Percentiles rank a stretch among this genome's conserved stretches.
These are phyloP conservation scores for Cupressus sempervirens DNA, from an alignment of 75 land plant species.

Conservation along the genomic window DNA sequence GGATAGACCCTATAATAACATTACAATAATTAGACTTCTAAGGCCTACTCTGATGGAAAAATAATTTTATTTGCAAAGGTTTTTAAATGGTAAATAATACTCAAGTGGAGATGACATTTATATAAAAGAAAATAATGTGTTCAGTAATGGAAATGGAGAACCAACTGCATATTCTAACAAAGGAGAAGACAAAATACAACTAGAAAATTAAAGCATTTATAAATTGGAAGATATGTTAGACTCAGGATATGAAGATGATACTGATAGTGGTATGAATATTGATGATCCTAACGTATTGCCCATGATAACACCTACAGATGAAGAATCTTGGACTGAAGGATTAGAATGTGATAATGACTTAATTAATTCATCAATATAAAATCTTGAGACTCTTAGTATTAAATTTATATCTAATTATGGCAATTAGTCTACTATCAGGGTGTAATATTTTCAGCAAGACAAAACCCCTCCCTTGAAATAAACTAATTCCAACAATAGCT, in stretches of 20 bases:
- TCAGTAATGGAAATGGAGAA: no score
- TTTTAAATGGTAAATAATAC: constrained; percentile 38
- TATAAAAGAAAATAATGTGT: constrained; percentile 27
- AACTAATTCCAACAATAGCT: no score
- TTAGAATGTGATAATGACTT: constrained; percentile 22
- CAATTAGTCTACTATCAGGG: constrained; percentile 39
- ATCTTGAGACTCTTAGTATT: constrained; percentile 54
- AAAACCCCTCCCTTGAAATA: no score
- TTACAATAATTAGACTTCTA: constrained; percentile 67
- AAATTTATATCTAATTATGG: constrained; percentile 72
- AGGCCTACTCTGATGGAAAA: constrained; percentile 66
- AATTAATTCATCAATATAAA: constrained; percentile 43
- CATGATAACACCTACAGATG: constrained; percentile 17
- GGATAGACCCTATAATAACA: constrained; percentile 71
- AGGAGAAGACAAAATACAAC: background rate
- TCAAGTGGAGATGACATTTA: constrained; percentile 40
- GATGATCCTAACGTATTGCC: constrained; percentile 1
- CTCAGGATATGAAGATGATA: background rate
- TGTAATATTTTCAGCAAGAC: no score
- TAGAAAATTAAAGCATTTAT: background rate
- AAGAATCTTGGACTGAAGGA: constrained; percentile 17
- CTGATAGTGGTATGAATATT: background rate
- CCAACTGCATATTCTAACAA: background rate
- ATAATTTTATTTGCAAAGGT: constrained; percentile 51
- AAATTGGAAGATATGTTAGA: constrained; percentile 3